phyloP scores from a whole-genome alignment of 2,329 filamentous ascomycete species.

The Elsinoe ampelina region DNA sequence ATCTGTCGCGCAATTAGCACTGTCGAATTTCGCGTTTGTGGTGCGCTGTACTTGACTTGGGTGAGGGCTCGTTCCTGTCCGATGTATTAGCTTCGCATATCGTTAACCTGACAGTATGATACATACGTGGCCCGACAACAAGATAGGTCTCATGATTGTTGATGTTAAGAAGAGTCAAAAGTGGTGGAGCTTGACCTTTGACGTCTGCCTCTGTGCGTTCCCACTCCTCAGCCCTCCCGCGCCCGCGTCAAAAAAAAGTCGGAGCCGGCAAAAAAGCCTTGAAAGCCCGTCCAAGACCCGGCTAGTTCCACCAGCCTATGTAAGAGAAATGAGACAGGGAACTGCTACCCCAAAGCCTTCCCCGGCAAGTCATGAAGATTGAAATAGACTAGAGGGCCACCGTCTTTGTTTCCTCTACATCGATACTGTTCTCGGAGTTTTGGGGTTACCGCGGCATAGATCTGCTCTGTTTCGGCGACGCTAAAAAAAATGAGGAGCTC shows the following conservation, averaged over 20 bases:
- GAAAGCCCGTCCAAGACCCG: not conserved
- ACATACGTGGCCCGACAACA: constrained; percentile 81
- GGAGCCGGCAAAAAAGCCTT: constrained; percentile 4
- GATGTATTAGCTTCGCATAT: constrained; percentile 19
- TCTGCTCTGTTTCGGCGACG: constrained; percentile 5
- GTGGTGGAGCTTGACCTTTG: constrained; percentile 4
- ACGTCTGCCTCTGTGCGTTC: constrained; percentile 8
- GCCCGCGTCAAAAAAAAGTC: not conserved
- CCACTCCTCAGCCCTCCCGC: not conserved
- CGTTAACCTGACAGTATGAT: not conserved
- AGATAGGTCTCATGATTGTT: constrained; percentile 81
- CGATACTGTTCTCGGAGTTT: constrained; percentile 1
- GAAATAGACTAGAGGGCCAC: constrained; percentile 6
- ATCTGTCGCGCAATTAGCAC: constrained; percentile 42
- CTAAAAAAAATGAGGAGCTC: constrained; percentile 3
- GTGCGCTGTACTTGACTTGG: constrained; percentile 65
- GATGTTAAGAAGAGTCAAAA: constrained; percentile 11
- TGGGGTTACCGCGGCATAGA: constrained; percentile 5
- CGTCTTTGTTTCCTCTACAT: not conserved
- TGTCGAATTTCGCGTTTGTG: constrained; percentile 8
- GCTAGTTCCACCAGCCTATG: constrained; percentile 6
- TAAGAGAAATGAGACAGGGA: constrained; percentile 12
- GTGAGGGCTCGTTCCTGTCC: constrained; percentile 78
- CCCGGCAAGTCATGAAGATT: not conserved
- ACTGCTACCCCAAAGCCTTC: constrained; percentile 4